Conservation (phyloP, 176 grass and related monocot genomes). For the Lolium multiflorum region DNA sequence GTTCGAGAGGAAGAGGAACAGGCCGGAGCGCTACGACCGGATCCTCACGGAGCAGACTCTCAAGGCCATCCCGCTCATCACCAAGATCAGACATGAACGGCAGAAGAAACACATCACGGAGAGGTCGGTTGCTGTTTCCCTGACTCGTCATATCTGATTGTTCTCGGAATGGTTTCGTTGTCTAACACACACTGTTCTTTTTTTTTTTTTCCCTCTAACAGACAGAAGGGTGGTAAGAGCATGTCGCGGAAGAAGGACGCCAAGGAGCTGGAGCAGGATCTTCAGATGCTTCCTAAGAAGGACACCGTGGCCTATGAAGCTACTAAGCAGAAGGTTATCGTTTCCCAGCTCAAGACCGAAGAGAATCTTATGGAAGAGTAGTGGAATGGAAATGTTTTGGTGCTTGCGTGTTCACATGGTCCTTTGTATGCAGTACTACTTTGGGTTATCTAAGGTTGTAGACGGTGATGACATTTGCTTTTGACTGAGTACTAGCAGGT, state of each 20-base stretch:
- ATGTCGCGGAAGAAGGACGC: conserved; percentile 40
- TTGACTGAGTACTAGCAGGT: background rate
- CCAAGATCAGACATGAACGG: conserved; percentile 70
- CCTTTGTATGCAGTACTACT: background rate
- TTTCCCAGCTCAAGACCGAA: conserved; percentile 10
- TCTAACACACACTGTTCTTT: background rate
- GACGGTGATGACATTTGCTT: background rate
- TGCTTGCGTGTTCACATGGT: background rate
- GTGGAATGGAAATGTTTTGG: background rate
- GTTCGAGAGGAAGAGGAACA: conserved; percentile 95
- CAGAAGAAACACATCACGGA: conserved; percentile 59
- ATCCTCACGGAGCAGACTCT: conserved; percentile 65
- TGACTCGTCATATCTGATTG: background rate
- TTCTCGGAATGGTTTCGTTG: background rate
- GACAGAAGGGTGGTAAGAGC: conserved; percentile 57
- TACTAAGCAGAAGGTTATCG: background rate
- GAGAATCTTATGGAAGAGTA: conserved; percentile 33
- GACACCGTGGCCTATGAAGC: background rate
- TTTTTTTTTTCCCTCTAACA: conserved; percentile 24
- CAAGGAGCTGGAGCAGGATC: conserved; percentile 75
- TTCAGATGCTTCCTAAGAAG: conserved; percentile 49
- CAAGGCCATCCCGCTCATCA: conserved; percentile 37
- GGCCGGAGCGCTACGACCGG: conserved; percentile 86
- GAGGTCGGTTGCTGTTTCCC: conserved; percentile 50
- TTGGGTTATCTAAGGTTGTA: background rate